phyloP scores from a whole-genome alignment of 208 protist genomes.

The Leishmania amazonensis region DNA sequence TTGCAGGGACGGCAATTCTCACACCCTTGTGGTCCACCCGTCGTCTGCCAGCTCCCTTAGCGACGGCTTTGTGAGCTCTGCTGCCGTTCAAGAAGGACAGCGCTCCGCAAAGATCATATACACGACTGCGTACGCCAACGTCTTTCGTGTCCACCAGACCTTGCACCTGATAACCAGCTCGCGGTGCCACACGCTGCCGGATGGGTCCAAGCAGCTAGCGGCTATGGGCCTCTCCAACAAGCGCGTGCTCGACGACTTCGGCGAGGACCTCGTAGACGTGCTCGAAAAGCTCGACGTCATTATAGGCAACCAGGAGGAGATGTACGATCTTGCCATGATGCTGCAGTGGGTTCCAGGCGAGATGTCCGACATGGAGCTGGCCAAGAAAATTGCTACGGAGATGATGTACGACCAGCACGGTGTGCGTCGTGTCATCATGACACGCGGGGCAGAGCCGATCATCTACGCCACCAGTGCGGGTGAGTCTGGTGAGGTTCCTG shows the following conservation, averaged over 20 bases:
- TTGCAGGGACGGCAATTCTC: slow-evolving; percentile 93
- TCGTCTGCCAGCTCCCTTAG: slow-evolving; percentile 97
- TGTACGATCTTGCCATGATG: slow-evolving; percentile 51
- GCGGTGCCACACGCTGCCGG: slow-evolving; percentile 37
- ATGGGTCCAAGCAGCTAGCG: slow-evolving; percentile 69
- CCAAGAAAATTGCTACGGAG: slow-evolving; percentile 28
- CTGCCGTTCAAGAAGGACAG: slow-evolving; percentile 49
- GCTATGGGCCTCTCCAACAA: slow-evolving; percentile 89
- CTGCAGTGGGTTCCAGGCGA: slow-evolving; percentile 51
- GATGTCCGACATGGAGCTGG: slow-evolving; percentile 27
- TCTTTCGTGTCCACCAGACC: slow-evolving; percentile 61
- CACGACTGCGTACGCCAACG: slow-evolving; percentile 89
- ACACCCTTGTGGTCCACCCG: slow-evolving; percentile 96
- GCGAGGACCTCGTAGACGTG: slow-evolving; percentile 65
- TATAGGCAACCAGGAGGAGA: slow-evolving; percentile 93
- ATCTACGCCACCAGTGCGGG: slow-evolving; percentile 60
- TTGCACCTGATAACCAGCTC: slow-evolving; percentile 49
- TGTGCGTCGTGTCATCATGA: slow-evolving; percentile 72
- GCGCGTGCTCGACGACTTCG: slow-evolving; percentile 92
- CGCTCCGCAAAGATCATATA: slow-evolving; percentile 43
- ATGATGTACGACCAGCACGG: slow-evolving; percentile 41
- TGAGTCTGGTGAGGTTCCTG: slow-evolving; percentile 27
- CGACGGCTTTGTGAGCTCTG: slow-evolving; percentile 75
- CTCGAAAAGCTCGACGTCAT: slow-evolving; percentile 90
- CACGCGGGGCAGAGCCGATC: slow-evolving; percentile 78